Conservation (phyloP, 495 filamentous ascomycete species). For the Durotheca rogersii region DNA sequence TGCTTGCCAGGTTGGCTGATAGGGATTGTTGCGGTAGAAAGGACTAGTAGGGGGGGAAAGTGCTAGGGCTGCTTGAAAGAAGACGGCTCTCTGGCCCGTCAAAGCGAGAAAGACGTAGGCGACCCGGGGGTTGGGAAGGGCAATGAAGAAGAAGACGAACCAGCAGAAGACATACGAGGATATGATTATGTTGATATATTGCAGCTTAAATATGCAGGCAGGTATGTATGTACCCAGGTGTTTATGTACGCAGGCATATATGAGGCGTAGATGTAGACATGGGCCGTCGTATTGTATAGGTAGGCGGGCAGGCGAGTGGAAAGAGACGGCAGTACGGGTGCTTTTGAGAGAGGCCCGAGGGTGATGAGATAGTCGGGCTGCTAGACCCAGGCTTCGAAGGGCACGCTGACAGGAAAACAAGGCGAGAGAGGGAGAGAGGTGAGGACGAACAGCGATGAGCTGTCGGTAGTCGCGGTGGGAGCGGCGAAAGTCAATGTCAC, state of each 20-base stretch:
- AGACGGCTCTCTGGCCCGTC: slow-evolving; percentile 3
- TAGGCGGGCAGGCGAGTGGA: neutral
- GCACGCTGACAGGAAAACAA: slow-evolving; percentile 30
- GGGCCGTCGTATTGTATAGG: no score
- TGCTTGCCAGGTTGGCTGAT: slow-evolving; percentile 17
- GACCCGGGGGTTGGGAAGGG: no score
- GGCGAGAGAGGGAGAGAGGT: slow-evolving; percentile 2
- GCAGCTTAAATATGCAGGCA: no score
- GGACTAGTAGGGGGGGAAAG: slow-evolving; percentile 13
- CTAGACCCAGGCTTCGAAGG: slow-evolving; percentile 26
- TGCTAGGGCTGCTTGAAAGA: slow-evolving; percentile 2
- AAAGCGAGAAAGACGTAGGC: neutral
- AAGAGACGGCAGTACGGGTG: neutral
- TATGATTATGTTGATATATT: no score
- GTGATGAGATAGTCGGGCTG: slow-evolving; percentile 20
- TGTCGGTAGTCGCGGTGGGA: slow-evolving; percentile 32
- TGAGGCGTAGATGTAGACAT: no score
- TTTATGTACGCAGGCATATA: no score
- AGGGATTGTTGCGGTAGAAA: slow-evolving; percentile 12
- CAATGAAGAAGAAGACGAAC: no score
- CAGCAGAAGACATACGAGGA: no score
- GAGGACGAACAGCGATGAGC: slow-evolving; percentile 24
- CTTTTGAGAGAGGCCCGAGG: slow-evolving; percentile 13
- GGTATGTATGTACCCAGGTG: no score
- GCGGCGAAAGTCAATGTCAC: slow-evolving; percentile 26